Percentiles rank a stretch among this genome's conserved stretches.
These are phyloP conservation scores for Melaleuca alternifolia DNA, from an alignment of 345 rosid genomes.

Conservation along the genomic window DNA sequence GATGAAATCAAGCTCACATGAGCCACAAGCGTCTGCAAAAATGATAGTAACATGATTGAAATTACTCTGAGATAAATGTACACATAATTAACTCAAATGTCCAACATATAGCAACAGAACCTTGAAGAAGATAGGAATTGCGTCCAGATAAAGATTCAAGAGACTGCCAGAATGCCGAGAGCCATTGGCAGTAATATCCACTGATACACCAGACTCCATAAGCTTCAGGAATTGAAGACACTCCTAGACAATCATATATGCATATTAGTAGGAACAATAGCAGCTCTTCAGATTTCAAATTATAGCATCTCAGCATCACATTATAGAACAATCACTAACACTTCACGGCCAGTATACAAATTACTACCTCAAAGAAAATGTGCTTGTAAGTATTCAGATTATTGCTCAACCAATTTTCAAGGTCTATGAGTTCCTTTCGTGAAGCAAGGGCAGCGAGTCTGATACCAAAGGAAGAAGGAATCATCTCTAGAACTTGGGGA, in stretches of 20 bases:
- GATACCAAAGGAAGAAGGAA: constrained; percentile 58
- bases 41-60: background rate
- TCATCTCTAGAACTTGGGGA: constrained; percentile 52
- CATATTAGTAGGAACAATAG: background rate
- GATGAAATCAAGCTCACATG: constrained; percentile 35
- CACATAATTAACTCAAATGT: background rate
- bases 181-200: constrained; percentile 45
- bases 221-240: constrained; percentile 77
- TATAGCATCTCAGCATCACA: constrained; percentile 1
- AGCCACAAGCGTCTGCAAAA: constrained; percentile 54
- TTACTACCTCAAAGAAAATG: constrained; percentile 63
- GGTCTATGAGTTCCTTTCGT: constrained; percentile 56
- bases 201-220: constrained; percentile 53
- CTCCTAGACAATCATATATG: constrained; percentile 48
- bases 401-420: constrained; percentile 74
- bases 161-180: constrained; percentile 48
- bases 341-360: background rate
- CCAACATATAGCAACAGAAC: constrained; percentile 12
- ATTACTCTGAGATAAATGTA: background rate
- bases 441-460: constrained; percentile 86
- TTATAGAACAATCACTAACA: background rate
- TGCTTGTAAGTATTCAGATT: constrained; percentile 54
- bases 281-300: background rate
- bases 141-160: constrained; percentile 48
- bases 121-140: constrained; percentile 56